Conservation (phyloP, 345 rosid species). For the Acer yangbiense region DNA sequence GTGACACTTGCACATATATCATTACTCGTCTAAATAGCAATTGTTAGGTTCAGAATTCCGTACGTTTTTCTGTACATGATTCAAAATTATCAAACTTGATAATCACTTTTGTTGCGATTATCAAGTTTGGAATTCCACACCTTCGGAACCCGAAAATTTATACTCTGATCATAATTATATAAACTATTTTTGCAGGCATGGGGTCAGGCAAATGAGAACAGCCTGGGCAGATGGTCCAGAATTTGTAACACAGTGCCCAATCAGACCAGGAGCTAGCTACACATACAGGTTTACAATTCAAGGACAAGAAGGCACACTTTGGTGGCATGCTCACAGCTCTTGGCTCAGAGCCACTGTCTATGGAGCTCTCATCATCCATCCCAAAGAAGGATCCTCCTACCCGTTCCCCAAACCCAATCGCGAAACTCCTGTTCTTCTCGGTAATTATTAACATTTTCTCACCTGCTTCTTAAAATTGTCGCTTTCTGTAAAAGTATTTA, state of each 20-base stretch:
- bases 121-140: too few relatives aligned
- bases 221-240: slow-evolving; percentile 99
- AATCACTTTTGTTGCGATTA: too few relatives aligned
- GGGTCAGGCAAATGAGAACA: slow-evolving; percentile 76
- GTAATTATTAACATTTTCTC: slow-evolving; percentile 32
- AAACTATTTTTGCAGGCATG: slow-evolving; percentile 61
- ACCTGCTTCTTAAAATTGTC: too few relatives aligned
- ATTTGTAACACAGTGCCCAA: slow-evolving; percentile 92
- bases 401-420: slow-evolving; percentile 76
- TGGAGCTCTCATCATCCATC: slow-evolving; percentile 80
- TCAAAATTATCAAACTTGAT: too few relatives aligned
- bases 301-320: slow-evolving; percentile 91
- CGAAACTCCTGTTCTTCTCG: slow-evolving; percentile 69
- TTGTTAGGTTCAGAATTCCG: too few relatives aligned
- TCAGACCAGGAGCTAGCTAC: slow-evolving; percentile 82
- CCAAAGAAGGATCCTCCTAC: slow-evolving; percentile 62
- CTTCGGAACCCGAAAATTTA: too few relatives aligned
- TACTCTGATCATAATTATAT: too few relatives aligned
- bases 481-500: neutral
- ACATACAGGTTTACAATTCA: slow-evolving; percentile 81
- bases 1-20: too few relatives aligned
- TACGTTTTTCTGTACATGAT: too few relatives aligned
- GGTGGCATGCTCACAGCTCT: slow-evolving; percentile 99
- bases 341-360: slow-evolving; percentile 97
- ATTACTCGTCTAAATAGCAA: too few relatives aligned